Conservation (phyloP, 208 protist genomes). For the Porcisia hertigi region DNA sequence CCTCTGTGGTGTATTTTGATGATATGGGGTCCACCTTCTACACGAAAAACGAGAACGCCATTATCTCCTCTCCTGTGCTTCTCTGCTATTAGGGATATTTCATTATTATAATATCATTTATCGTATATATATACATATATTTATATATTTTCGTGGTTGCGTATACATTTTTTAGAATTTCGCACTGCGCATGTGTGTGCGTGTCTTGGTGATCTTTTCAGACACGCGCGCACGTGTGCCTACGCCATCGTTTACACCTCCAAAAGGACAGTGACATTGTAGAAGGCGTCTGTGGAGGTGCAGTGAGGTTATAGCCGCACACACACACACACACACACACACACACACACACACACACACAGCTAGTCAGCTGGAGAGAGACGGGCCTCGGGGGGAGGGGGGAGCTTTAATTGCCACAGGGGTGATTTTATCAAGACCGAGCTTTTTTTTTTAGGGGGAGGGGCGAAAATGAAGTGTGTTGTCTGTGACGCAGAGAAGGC, state of each 20-base stretch:
- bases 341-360: no score
- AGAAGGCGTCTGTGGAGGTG: neutral
- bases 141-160: neutral
- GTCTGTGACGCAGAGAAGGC: slow-evolving; percentile 43
- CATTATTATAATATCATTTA: no score
- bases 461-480: slow-evolving; percentile 63
- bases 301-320: neutral
- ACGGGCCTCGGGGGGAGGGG: neutral
- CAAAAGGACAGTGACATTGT: neutral
- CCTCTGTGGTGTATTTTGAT: neutral
- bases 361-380: no score
- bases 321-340: neutral
- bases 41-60: neutral
- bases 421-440: neutral
- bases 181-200: neutral
- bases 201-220: neutral
- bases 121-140: neutral
- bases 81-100: no score
- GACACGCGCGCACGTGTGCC: neutral
- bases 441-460: no score
- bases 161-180: neutral
- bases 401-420: neutral
- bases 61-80: neutral
- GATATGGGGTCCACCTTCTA: neutral
- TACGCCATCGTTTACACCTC: neutral